Evolutionary conservation across 441 rosid genomes (phyloP).

Genomic region (Capsella rubella): DNA sequence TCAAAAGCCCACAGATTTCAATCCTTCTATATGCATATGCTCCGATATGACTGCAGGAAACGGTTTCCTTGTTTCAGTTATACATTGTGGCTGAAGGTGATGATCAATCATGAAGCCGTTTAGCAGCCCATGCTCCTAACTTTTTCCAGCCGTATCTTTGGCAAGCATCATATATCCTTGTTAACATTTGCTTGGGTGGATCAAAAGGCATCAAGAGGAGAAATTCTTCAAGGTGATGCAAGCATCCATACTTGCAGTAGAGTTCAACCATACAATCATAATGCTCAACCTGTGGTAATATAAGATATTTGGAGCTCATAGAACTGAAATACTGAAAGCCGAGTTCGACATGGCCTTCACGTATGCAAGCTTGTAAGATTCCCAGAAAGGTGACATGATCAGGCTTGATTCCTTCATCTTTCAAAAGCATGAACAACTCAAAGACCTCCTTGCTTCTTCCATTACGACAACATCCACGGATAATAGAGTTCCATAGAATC

Average conservation of each 20-base stretch:
- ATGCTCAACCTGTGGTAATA: constrained; percentile 76
- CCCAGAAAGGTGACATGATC: constrained; percentile 74
- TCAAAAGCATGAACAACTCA: constrained; percentile 62
- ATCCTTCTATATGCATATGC: neutral
- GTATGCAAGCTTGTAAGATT: constrained; percentile 68
- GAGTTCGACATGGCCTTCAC: constrained; percentile 55
- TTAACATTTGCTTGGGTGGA: constrained; percentile 64
- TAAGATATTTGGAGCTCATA: constrained; percentile 55
- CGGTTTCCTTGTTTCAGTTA: constrained; percentile 5
- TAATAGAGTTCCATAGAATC: constrained; percentile 75
- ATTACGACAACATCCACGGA: constrained; percentile 69
- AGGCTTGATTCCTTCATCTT: constrained; percentile 66
- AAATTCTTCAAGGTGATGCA: constrained; percentile 68
- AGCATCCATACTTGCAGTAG: constrained; percentile 52
- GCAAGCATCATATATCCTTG: constrained; percentile 57
- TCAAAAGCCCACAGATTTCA: constrained; percentile 3
- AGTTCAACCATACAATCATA: constrained; percentile 78
- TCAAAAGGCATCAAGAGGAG: constrained; percentile 68
- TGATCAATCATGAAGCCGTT: constrained; percentile 47
- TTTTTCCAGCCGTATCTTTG: constrained; percentile 47
- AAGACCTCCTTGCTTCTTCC: constrained; percentile 64
- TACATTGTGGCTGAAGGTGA: neutral
- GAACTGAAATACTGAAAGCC: constrained; percentile 62
- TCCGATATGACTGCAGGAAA: constrained; percentile 3
- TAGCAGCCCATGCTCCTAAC: constrained; percentile 70